These are phyloP conservation scores for Aegle marmelos DNA, from an alignment of 345 rosid genomes.

Conservation along the genomic window DNA sequence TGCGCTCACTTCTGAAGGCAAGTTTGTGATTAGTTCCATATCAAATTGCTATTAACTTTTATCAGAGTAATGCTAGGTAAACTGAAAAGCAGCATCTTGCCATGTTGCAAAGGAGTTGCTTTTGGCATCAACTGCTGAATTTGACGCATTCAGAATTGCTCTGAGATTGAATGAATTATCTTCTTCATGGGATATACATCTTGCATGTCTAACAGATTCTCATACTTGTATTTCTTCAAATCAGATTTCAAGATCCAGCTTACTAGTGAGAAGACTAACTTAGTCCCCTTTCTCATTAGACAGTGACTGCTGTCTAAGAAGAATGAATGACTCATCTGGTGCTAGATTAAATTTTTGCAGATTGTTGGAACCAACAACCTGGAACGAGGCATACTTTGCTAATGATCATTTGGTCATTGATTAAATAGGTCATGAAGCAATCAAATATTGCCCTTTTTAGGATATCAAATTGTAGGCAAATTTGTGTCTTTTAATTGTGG, in stretches of 20 bases:
- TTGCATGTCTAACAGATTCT: not conserved
- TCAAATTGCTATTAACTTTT: constrained; percentile 5
- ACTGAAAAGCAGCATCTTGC: not conserved
- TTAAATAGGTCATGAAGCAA: not conserved
- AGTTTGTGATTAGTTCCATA: constrained; percentile 15
- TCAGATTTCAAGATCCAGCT: not conserved
- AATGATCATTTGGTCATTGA: not conserved
- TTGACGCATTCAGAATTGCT: not conserved
- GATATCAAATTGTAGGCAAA: not conserved
- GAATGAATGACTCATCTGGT: not conserved
- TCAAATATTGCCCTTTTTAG: not conserved
- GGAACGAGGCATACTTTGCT: not conserved
- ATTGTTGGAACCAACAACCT: not conserved
- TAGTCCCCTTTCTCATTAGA: not conserved
- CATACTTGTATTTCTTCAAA: not conserved
- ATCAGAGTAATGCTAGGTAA: not conserved
- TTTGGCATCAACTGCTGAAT: not conserved
- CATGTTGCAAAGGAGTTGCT: not conserved
- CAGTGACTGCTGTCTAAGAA: not conserved
- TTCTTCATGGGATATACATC: not conserved
- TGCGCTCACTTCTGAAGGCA: constrained; percentile 94
- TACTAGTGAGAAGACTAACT: not conserved
- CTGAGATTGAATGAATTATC: not conserved
- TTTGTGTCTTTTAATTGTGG: not conserved
- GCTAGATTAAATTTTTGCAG: not conserved